phyloP scores from a whole-genome alignment of 1,139 yeast species.

The Candida labiduridarum region DNA sequence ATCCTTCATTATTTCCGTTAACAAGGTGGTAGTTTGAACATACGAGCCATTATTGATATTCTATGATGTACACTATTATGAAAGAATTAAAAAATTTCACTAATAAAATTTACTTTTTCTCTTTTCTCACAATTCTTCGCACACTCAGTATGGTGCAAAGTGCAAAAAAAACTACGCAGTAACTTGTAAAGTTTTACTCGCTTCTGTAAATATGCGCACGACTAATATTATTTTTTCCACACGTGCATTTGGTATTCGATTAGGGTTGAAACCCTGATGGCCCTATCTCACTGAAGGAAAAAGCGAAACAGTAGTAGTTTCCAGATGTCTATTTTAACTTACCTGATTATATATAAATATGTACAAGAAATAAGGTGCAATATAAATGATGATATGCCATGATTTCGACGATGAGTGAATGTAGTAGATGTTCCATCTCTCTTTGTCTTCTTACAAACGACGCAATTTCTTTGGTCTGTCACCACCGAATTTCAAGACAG shows the following conservation, averaged over 20 bases:
- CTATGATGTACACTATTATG: conserved; percentile 8
- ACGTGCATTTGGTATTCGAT: conserved; percentile 1
- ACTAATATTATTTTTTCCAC: background rate
- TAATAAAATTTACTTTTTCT: conserved; percentile 10
- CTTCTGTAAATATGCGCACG: background rate
- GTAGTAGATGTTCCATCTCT: background rate
- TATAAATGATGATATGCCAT: background rate
- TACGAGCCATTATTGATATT: conserved; percentile 17
- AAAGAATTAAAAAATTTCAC: conserved; percentile 13
- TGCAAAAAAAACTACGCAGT: background rate
- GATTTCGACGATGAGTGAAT: background rate
- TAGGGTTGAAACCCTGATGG: conserved; percentile 13
- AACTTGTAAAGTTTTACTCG: conserved; percentile 2
- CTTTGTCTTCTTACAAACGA: conserved; percentile 38
- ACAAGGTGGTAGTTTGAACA: conserved; percentile 9
- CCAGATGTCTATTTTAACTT: background rate
- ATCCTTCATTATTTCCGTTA: background rate
- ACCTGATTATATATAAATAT: conserved; percentile 1
- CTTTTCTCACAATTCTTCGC: background rate
- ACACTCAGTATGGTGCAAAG: conserved; percentile 1
- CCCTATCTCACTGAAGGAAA: conserved; percentile 6
- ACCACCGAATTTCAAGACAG: conserved; percentile 91
- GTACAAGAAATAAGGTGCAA: conserved; percentile 4
- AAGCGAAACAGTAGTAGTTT: background rate
- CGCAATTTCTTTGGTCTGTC: conserved; percentile 81